phyloP scores from a whole-genome alignment of 208 protist species.

The Polymyxa betae region DNA sequence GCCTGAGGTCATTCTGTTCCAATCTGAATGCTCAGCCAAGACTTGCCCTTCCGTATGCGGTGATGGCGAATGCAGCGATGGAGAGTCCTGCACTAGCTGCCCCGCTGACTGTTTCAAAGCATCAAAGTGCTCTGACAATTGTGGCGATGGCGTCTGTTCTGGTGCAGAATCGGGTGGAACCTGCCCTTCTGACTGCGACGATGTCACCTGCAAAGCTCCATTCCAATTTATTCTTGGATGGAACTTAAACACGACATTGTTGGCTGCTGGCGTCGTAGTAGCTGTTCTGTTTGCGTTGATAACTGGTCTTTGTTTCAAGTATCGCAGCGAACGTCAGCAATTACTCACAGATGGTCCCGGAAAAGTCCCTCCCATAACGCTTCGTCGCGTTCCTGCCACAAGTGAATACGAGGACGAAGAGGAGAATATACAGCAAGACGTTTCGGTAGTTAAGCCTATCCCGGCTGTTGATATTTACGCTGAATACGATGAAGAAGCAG shows the following conservation, averaged over 20 bases:
- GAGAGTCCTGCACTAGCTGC: not conserved
- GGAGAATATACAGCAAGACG: not conserved
- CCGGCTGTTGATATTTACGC: not conserved
- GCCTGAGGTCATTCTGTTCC: not conserved
- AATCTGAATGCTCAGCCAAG: not conserved
- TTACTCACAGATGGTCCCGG: not conserved
- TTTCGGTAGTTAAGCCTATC: not conserved
- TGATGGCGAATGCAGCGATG: not conserved
- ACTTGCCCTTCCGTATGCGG: not conserved
- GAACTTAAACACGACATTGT: constrained; percentile 18
- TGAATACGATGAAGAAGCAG: constrained; percentile 45
- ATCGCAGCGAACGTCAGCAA: not conserved
- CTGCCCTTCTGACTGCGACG: not conserved
- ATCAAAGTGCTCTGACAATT: not conserved
- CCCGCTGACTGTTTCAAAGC: not conserved
- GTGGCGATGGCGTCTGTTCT: constrained; percentile 13
- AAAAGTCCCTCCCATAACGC: not conserved
- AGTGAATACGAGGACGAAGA: not conserved
- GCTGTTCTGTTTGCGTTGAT: constrained; percentile 23
- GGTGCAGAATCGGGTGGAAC: not conserved
- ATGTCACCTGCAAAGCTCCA: not conserved
- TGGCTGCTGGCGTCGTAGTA: not conserved
- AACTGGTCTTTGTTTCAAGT: constrained; percentile 8
- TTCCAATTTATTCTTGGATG: constrained; percentile 24
- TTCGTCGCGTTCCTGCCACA: not conserved